Evolutionary conservation across 108 stramenopile species (phyloP).

Genomic region (Skeletonema potamos): DNA sequence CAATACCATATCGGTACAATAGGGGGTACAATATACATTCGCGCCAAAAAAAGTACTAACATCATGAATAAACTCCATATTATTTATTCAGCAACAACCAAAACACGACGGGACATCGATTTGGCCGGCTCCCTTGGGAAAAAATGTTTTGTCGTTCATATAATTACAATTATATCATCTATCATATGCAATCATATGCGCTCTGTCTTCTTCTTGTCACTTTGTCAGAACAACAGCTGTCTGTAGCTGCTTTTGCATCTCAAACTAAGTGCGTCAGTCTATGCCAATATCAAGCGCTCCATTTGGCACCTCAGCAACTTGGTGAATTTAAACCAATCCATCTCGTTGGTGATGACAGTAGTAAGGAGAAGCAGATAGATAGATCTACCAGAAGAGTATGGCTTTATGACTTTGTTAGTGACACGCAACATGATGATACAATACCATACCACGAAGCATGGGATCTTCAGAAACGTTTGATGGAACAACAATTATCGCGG

Average conservation of each 20-base stretch:
- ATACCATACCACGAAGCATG: conserved; percentile 53
- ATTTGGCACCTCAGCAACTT: conserved; percentile 61
- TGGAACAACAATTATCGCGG: conserved; percentile 50
- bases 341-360: conserved; percentile 1
- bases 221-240: not conserved
- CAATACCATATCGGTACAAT: no score
- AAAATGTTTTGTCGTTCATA: not conserved
- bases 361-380: not conserved
- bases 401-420: conserved; percentile 52
- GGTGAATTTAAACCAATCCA: conserved; percentile 55
- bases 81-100: no score
- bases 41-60: no score
- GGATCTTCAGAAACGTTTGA: conserved; percentile 59
- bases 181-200: not conserved
- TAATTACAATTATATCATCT: not conserved
- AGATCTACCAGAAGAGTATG: conserved; percentile 45
- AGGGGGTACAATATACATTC: no score
- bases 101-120: no score
- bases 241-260: not conserved
- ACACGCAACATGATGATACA: not conserved
- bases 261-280: not conserved
- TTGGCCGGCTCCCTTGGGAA: no score
- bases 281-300: not conserved
- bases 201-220: not conserved
- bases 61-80: no score